Conservation (phyloP, 176 grass and related monocot species). For the Cenchrus fungigraminus region DNA sequence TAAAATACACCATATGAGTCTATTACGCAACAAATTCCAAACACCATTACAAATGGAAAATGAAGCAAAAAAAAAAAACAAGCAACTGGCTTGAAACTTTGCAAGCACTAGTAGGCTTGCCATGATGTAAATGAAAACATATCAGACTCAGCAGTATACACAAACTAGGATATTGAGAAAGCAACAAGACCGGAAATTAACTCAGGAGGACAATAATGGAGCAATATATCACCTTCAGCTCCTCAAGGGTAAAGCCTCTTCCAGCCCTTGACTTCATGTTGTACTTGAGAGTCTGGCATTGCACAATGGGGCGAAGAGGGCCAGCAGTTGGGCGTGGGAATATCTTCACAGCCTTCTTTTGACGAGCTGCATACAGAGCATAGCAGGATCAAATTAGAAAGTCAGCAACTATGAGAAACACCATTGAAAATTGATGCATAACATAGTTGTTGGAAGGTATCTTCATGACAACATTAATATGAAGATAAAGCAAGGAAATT, state of each 20-base stretch:
- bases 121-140: neutral
- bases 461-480: too few species aligned
- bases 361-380: constrained; percentile 58
- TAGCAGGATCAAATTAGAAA: neutral
- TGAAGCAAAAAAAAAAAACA: too few species aligned
- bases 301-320: constrained; percentile 73
- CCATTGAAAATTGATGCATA: too few species aligned
- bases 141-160: neutral
- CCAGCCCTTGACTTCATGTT: constrained; percentile 98
- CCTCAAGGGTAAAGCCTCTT: constrained; percentile 83
- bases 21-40: too few species aligned
- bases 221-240: constrained; percentile 70
- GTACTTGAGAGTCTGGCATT: constrained; percentile 88
- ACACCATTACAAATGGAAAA: too few species aligned
- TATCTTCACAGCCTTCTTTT: constrained; percentile 93
- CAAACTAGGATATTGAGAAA: neutral
- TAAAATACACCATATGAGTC: too few species aligned
- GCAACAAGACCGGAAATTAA: neutral
- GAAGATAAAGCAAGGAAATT: too few species aligned
- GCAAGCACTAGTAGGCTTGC: neutral
- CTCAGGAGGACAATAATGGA: neutral
- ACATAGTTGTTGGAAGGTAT: too few species aligned
- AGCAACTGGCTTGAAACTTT: neutral
- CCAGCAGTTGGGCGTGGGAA: constrained; percentile 90
- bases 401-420: too few species aligned